phyloP scores from a whole-genome alignment of 148 eudicot species.

The Chenopodium quinoa region DNA sequence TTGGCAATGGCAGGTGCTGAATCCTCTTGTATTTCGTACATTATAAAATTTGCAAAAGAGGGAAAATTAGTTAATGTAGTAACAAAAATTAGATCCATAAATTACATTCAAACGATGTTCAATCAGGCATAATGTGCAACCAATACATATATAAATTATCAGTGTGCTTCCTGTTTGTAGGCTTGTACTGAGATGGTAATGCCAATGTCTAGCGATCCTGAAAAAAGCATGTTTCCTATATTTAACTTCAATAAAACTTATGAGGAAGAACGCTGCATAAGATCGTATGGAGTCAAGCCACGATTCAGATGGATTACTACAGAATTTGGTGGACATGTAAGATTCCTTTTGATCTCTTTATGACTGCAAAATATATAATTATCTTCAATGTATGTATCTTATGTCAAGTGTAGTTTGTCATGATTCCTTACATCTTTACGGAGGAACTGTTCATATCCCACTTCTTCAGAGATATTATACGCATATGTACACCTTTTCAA shows the following conservation, averaged over 20 bases:
- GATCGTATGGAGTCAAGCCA: conserved; percentile 54
- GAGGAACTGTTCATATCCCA: neutral
- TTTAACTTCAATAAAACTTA: conserved; percentile 56
- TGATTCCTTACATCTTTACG: neutral
- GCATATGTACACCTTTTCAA: neutral
- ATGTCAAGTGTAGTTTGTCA: neutral
- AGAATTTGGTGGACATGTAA: conserved; percentile 94
- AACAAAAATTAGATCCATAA: neutral
- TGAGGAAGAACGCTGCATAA: conserved; percentile 56
- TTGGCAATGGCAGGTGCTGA: conserved; percentile 91
- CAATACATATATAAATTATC: neutral
- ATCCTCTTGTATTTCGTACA: neutral
- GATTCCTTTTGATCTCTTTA: conserved; percentile 13
- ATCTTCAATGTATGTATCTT: neutral
- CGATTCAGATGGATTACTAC: conserved; percentile 85
- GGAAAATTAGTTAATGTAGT: neutral
- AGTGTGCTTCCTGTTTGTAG: conserved; percentile 33
- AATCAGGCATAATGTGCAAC: neutral
- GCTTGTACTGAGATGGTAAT: conserved; percentile 98
- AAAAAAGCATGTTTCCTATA: conserved; percentile 71
- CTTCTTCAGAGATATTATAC: neutral
- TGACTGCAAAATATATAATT: neutral
- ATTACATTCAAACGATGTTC: neutral
- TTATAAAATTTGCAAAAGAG: neutral
- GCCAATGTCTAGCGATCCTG: conserved; percentile 75